Evolutionary conservation across 257 asterid species (phyloP).

Genomic region (Verbena officinalis): DNA sequence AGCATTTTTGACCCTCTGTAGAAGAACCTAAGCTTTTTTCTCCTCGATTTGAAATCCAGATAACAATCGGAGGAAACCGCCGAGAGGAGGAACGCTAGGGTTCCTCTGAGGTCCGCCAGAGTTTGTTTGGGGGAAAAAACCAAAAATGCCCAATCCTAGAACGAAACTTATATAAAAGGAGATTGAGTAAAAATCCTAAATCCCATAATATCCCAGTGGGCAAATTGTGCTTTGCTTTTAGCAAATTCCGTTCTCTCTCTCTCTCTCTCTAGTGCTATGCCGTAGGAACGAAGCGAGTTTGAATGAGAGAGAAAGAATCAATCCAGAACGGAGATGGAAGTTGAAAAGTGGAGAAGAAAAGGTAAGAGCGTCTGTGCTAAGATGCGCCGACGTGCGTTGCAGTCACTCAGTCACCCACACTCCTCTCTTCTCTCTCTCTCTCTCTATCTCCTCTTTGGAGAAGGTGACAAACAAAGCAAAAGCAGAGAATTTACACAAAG

Average conservation of each 20-base stretch:
- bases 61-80: constrained; percentile 30
- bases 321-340: constrained; percentile 29
- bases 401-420: constrained; percentile 36
- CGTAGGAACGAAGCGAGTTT: constrained; percentile 46
- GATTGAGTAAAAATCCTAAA: constrained; percentile 27
- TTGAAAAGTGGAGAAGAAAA: constrained; percentile 17
- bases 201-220: constrained; percentile 32
- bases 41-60: constrained; percentile 38
- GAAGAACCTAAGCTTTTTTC: constrained; percentile 28
- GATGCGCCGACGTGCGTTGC: constrained; percentile 48
- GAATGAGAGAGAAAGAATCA: constrained; percentile 27
- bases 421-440: constrained; percentile 18
- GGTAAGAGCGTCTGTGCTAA: constrained; percentile 7
- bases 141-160: not conserved
- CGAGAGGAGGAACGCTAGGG: constrained; percentile 50
- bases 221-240: constrained; percentile 42
- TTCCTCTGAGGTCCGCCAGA: constrained; percentile 62
- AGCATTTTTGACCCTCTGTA: constrained; percentile 51
- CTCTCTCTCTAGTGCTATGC: constrained; percentile 41
- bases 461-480: constrained; percentile 31
- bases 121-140: constrained; percentile 11
- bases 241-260: not conserved
- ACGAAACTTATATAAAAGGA: constrained; percentile 7
- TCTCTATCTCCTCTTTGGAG: constrained; percentile 28
- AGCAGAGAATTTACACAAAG: constrained; percentile 10